Percentiles rank a stretch among this genome's conserved stretches.
These are phyloP conservation scores for Acarospora socialis DNA, from an alignment of 2,329 filamentous ascomycete species.

Conservation along the genomic window DNA sequence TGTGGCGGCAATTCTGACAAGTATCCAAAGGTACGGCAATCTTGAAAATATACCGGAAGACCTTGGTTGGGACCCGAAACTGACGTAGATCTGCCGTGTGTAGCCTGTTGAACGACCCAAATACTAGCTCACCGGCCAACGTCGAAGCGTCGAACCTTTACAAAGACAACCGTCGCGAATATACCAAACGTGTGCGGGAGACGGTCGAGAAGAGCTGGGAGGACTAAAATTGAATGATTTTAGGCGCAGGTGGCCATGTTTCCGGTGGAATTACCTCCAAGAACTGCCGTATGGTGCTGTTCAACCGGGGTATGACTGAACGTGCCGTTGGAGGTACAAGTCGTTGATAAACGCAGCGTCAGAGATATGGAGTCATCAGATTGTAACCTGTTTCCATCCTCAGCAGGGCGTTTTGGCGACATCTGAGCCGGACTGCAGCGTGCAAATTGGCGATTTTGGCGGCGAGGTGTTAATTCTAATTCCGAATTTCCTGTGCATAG, in stretches of 20 bases:
- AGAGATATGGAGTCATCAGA: background rate
- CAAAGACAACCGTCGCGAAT: constrained; percentile 95
- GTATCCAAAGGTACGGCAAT: constrained; percentile 70
- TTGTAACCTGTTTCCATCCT: too few species aligned
- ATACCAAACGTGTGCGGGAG: constrained; percentile 85
- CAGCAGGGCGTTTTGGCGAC: too few species aligned
- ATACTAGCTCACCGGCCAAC: constrained; percentile 95
- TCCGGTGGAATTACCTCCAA: too few species aligned
- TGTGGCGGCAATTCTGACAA: constrained; percentile 90
- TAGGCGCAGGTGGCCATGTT: too few species aligned
- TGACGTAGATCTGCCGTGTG: constrained; percentile 2
- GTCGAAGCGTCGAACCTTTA: constrained; percentile 97
- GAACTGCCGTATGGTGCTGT: too few species aligned
- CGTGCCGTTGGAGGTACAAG: background rate
- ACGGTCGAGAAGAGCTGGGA: constrained; percentile 99
- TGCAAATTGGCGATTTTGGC: too few species aligned
- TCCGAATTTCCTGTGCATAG: too few species aligned
- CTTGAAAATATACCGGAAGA: background rate
- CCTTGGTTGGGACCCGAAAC: background rate
- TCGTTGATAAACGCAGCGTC: constrained; percentile 3
- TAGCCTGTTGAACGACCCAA: constrained; percentile 91
- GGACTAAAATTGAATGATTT: too few species aligned
- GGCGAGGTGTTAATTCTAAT: too few species aligned
- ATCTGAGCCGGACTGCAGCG: too few species aligned
- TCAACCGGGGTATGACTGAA: too few species aligned